phyloP scores from a whole-genome alignment of 73 alveolate genomes.

The Halteria grandinella region DNA sequence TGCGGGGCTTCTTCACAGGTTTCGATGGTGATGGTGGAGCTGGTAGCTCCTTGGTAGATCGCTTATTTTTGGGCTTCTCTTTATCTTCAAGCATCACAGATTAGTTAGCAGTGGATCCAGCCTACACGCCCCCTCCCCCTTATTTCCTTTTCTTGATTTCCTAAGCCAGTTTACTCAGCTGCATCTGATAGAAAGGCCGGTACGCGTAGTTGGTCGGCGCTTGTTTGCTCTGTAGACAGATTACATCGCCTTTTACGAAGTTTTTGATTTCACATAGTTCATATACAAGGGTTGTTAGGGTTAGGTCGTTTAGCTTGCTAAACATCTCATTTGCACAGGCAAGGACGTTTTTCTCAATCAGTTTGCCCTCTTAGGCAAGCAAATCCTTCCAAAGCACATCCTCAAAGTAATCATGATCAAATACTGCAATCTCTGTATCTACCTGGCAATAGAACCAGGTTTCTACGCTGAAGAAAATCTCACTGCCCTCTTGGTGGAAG shows the following conservation, averaged over 20 bases:
- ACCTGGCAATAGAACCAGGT: constrained; percentile 50
- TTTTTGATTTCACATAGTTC: constrained; percentile 51
- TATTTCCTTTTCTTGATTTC: constrained; percentile 34
- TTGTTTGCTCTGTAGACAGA: constrained; percentile 42
- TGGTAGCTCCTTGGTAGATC: too few species aligned
- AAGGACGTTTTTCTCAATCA: constrained; percentile 6
- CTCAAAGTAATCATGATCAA: constrained; percentile 46
- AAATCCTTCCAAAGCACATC: constrained; percentile 31
- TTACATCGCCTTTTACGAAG: constrained; percentile 47
- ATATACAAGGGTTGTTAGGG: constrained; percentile 45
- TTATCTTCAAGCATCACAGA: not conserved
- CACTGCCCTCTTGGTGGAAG: constrained; percentile 35
- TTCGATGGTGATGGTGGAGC: too few species aligned
- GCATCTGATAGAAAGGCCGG: not conserved
- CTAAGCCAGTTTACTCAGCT: constrained; percentile 21
- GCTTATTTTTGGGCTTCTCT: not conserved
- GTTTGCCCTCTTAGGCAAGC: constrained; percentile 1
- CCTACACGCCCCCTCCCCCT: not conserved
- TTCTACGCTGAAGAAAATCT: constrained; percentile 51
- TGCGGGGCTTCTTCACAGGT: too few species aligned
- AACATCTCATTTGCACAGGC: constrained; percentile 19
- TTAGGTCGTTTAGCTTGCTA: constrained; percentile 23
- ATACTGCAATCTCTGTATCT: constrained; percentile 57
- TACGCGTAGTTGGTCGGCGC: constrained; percentile 49
- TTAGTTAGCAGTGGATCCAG: not conserved